Conservation (phyloP, 176 grass and related monocot genomes). For the Typha latifolia region DNA sequence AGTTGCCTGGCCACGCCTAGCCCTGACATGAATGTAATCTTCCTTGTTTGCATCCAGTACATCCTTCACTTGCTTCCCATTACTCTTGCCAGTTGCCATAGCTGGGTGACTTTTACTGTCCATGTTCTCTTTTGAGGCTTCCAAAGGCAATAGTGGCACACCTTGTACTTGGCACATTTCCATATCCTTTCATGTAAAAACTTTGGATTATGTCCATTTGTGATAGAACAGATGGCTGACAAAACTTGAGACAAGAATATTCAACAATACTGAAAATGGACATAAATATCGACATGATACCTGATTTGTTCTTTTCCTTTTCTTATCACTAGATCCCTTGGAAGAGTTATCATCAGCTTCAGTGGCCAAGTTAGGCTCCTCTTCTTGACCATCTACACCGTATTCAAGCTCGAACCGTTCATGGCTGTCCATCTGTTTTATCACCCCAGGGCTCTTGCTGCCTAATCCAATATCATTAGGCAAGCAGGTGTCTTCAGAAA, state of each 20-base stretch:
- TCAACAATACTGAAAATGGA: conserved; percentile 4
- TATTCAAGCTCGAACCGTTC: conserved; percentile 26
- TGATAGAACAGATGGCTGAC: no score
- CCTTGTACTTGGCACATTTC: conserved; percentile 19
- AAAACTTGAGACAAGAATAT: no score
- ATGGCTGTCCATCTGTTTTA: not conserved
- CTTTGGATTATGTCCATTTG: no score
- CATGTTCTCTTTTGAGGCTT: conserved; percentile 35
- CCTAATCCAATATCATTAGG: conserved; percentile 14
- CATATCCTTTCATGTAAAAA: conserved; percentile 21
- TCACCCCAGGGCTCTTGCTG: conserved; percentile 14
- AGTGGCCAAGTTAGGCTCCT: conserved; percentile 28
- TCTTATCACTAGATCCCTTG: conserved; percentile 25
- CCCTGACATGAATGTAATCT: conserved; percentile 71
- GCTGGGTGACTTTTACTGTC: conserved; percentile 52
- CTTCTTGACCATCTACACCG: conserved; percentile 30
- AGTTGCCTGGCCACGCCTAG: conserved; percentile 67
- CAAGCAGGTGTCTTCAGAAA: conserved; percentile 7
- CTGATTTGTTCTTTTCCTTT: conserved; percentile 51
- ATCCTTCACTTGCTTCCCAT: conserved; percentile 40
- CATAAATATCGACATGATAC: conserved; percentile 16
- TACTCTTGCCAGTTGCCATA: conserved; percentile 11
- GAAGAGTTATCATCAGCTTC: conserved; percentile 43
- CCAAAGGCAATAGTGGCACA: conserved; percentile 20
- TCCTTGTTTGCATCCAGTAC: conserved; percentile 29